These are phyloP conservation scores for Bothia castanella DNA, from an alignment of 1,284 basidiomycete genomes.

Conservation along the genomic window DNA sequence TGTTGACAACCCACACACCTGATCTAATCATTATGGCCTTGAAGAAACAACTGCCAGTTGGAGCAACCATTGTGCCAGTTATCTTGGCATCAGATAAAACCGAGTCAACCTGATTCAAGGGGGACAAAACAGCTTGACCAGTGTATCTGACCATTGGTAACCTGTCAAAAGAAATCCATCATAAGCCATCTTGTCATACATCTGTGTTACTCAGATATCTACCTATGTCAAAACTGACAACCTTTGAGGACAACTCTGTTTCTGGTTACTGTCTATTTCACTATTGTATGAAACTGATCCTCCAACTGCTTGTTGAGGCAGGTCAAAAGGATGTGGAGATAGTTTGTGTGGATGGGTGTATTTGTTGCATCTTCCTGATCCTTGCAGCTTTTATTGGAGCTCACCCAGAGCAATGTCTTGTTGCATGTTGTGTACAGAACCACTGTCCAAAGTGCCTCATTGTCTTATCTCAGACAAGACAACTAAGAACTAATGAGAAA, in stretches of 20 bases:
- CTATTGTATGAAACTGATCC: constrained; percentile 22
- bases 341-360: constrained; percentile 19
- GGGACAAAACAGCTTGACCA: constrained; percentile 1
- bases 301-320: constrained; percentile 20
- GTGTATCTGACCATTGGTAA: constrained; percentile 7
- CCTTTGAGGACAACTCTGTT: constrained; percentile 9
- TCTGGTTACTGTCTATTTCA: constrained; percentile 25
- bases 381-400: constrained; percentile 11
- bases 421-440: constrained; percentile 23
- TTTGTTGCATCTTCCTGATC: constrained; percentile 20
- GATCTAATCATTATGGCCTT: background rate
- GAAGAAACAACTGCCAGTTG: background rate
- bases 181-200: no score
- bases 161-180: constrained; percentile 12
- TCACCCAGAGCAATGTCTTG: constrained; percentile 29
- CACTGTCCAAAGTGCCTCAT: constrained; percentile 16
- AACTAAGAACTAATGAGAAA: background rate
- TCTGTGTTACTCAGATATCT: constrained; percentile 27
- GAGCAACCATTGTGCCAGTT: constrained; percentile 1
- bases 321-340: constrained; percentile 22
- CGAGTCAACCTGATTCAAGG: background rate
- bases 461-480: background rate
- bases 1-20: background rate
- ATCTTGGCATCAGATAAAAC: constrained; percentile 10
- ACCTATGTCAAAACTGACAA: constrained; percentile 21